Evolutionary conservation across 306 rosid genomes (phyloP), one percentile per base, ranked within the genome.

Genomic region (Astragalus membranaceus): DNA sequence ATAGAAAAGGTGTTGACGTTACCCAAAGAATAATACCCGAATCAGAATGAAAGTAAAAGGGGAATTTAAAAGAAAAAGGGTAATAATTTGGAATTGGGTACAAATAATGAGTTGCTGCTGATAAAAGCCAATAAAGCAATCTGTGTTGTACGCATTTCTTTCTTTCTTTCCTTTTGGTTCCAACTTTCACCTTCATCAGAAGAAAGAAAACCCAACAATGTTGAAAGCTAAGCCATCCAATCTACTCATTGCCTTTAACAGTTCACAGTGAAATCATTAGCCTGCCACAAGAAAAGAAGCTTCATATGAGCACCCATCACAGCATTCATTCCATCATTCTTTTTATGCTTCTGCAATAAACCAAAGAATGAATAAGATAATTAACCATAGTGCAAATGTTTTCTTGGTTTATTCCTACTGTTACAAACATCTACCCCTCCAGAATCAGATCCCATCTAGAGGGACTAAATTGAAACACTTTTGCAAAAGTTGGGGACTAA

Each of bases 221-320:
- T 65, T 53, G 70, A 50, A 71, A 54, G 49, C 12, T 26, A 78
- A 48, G 57, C 12, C 50, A 60, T 13, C 36, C 36, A 16, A 60
- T 53, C 59, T 26, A 66, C 58, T 54, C 56, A 33, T 74, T 50
- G 70, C 32, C 68, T 68, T 78, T 64, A 71, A 57, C 57, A 74
- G 16, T 62, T 69, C 75, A 64, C 61, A 46, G 78, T 72, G 78
- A 82, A 79, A 86, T 83, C 77, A 81, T 78, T 75, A 69, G 69
- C 67, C 80, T 59, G 76, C 80, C 66, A 69, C 65, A 78, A 66
- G 26, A 66, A 72, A 74, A 64, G 73, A 73, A 77, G 43, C 74
- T 74, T 79, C 85, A 73, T 52, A 77, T 83, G 77, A 81, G 85
- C 79, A 66, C 60, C 85, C 80, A 73, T 79, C 87, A 81, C 80